These are phyloP conservation scores for Stachybotrys elegans DNA, from an alignment of 2,329 filamentous ascomycete genomes.

Conservation along the genomic window DNA sequence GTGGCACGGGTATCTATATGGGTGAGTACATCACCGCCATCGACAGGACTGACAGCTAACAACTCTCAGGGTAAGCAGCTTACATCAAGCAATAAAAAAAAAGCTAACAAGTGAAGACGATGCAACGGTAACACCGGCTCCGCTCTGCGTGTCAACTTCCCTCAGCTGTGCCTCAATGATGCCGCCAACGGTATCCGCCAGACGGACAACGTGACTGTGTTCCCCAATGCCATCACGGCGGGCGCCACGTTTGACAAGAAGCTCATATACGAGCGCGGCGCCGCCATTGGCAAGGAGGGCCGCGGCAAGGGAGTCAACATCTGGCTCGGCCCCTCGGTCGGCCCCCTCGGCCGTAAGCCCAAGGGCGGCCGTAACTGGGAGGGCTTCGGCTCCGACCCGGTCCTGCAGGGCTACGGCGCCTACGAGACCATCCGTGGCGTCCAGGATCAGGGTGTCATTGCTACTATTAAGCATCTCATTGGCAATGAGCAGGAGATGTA, in stretches of 20 bases:
- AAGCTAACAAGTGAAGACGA: constrained; percentile 31
- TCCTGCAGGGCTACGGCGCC: constrained; percentile 70
- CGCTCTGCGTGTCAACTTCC: constrained; percentile 64
- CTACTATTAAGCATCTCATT: constrained; percentile 51
- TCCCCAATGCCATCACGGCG: constrained; percentile 72
- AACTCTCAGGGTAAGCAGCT: not conserved
- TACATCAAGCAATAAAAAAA: not conserved
- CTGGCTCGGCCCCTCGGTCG: constrained; percentile 65
- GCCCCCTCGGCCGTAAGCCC: constrained; percentile 67
- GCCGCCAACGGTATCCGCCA: constrained; percentile 65
- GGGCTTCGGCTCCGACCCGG: constrained; percentile 65
- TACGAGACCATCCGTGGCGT: constrained; percentile 73
- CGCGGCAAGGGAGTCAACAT: constrained; percentile 70
- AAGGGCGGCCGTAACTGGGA: constrained; percentile 73
- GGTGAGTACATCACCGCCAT: constrained; percentile 29
- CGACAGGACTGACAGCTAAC: not conserved
- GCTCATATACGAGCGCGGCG: constrained; percentile 62
- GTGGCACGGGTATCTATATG: constrained; percentile 68
- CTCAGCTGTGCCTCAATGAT: constrained; percentile 68
- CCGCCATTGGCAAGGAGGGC: constrained; percentile 66
- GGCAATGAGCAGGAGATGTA: constrained; percentile 60
- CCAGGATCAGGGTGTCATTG: constrained; percentile 52
- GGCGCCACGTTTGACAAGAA: constrained; percentile 72
- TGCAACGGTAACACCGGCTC: constrained; percentile 77
- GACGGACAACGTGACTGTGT: constrained; percentile 71